A percentile compares a stretch with the other conserved stretches of the same genome.
Conservation (phyloP, 805 yeast species). For the Starmerella vitae region DNA sequence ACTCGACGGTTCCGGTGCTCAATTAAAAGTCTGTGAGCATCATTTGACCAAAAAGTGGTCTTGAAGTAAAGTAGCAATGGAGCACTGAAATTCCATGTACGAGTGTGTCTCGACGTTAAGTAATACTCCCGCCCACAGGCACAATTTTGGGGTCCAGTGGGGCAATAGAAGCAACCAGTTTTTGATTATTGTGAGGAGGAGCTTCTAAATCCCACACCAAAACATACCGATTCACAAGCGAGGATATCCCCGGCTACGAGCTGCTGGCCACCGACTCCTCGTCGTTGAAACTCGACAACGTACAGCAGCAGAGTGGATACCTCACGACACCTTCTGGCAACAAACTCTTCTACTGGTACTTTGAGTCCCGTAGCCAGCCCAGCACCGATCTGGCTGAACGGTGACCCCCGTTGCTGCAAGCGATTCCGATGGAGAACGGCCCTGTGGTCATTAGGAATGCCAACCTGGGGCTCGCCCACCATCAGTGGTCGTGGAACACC, state of each 20-base stretch:
- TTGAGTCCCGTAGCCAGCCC: constrained; percentile 85
- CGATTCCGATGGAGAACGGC: constrained; percentile 82
- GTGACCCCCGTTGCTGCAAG: constrained; percentile 95
- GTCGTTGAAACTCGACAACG: constrained; percentile 32
- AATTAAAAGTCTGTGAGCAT: constrained; percentile 43
- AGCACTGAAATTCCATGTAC: constrained; percentile 30
- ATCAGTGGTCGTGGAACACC: constrained; percentile 81
- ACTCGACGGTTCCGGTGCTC: constrained; percentile 52
- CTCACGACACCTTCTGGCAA: constrained; percentile 43
- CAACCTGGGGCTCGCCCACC: constrained; percentile 48
- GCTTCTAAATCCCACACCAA: constrained; percentile 49
- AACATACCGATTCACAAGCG: constrained; percentile 28
- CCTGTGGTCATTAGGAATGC: constrained; percentile 60
- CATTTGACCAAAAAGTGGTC: constrained; percentile 35
- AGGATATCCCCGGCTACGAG: constrained; percentile 11
- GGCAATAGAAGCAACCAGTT: constrained; percentile 2
- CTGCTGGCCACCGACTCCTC: constrained; percentile 14
- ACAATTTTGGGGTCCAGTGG: constrained; percentile 24
- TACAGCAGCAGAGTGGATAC: constrained; percentile 63
- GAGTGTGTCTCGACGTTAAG: constrained; percentile 28
- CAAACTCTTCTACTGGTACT: constrained; percentile 85
- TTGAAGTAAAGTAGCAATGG: constrained; percentile 33
- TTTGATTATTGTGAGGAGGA: constrained; percentile 2
- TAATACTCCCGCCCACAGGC: constrained; percentile 23
- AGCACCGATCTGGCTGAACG: constrained; percentile 86